Evolutionary conservation across 2,329 filamentous ascomycete species (phyloP).

Genomic region (Didymella segeticola): DNA sequence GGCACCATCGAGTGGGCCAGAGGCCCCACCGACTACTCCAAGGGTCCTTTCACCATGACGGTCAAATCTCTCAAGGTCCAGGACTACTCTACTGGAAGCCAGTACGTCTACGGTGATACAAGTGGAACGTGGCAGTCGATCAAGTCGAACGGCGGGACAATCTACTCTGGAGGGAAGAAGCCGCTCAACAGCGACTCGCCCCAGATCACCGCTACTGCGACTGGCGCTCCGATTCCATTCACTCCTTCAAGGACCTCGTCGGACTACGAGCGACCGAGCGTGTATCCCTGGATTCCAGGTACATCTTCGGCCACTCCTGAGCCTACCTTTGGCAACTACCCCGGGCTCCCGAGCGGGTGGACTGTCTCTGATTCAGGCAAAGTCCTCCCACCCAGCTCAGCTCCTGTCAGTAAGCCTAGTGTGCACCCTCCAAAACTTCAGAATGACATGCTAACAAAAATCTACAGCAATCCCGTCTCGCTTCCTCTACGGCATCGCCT

Average conservation of each 20-base stretch:
- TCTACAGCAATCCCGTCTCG: conserved; percentile 58
- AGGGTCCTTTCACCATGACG: conserved; percentile 86
- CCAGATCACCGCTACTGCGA: conserved; percentile 67
- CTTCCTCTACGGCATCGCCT: conserved; percentile 60
- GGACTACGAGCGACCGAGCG: conserved; percentile 52
- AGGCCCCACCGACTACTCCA: conserved; percentile 81
- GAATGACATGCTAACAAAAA: conserved; percentile 22
- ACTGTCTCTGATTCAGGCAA: conserved; percentile 79
- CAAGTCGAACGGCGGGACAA: conserved; percentile 74
- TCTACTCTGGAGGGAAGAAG: conserved; percentile 67
- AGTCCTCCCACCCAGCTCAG: conserved; percentile 74
- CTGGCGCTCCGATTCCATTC: conserved; percentile 71
- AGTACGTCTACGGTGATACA: conserved; percentile 82
- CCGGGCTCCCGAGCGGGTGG: conserved; percentile 79
- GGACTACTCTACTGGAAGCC: conserved; percentile 90
- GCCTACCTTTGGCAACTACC: conserved; percentile 54
- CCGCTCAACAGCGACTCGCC: conserved; percentile 65
- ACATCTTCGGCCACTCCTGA: conserved; percentile 59
- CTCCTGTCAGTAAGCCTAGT: conserved; percentile 67
- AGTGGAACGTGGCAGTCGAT: conserved; percentile 85
- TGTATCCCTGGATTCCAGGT: conserved; percentile 68
- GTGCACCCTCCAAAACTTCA: conserved; percentile 14
- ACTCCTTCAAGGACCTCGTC: conserved; percentile 64
- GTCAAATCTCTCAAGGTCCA: conserved; percentile 77
- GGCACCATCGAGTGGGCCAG: conserved; percentile 92